Base-by-base conservation (phyloP, 352 stramenopile genomes). In the Pythium angustatum region DNA sequence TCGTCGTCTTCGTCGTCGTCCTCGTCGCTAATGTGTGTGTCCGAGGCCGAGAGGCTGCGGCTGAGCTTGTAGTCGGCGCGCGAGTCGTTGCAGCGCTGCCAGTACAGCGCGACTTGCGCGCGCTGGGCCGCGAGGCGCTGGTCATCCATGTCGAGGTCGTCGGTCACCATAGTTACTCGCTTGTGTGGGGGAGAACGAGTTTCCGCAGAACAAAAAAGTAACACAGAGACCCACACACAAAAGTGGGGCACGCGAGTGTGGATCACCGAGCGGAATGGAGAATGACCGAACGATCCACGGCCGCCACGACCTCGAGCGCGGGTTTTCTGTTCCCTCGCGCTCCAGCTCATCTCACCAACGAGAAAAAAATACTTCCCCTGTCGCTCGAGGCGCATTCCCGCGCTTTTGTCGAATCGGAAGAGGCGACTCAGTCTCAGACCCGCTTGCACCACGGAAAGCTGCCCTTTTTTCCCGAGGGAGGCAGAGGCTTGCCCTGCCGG, bases 61-160 rank as follows among this genome's bases (percentile, higher is more conserved):
- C 52, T 62, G 22, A 36, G 33, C 41, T 58, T 58, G 33, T 12
- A 26, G 34, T 58, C 36, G 0, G 26, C n/a, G 17, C 51, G 51
- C 51, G 51, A 47, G 21, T 51, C 40, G 36, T 55, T 11, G 45
- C 64, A 71, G 38, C 52, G 64, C 34, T 58, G 64, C 64, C 64
- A 71, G 52, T 71, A 71, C 64, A 47, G 49, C 9, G 57, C 64
- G 31, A 71, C 52, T 30, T 62, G 55, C 33, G 61, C 61, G 8
- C 12, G 30, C 51, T 61, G 60, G 9, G 19, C n/a, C 21, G 41
- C 43, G 36, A 61, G 30, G 12, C 43, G 64, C 51, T 36, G 21
- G 33, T 70, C 58, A 17, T 41, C 11, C 21, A 21, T 33, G 21
- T 41, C 48, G 19, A 22, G 38, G 26, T 53, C 27, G 45, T 53